Evolutionary conservation across 768 basidiomycete genomes (phyloP), one percentile per base, ranked within the genome.

Genomic region (Boletus subparvulus): DNA sequence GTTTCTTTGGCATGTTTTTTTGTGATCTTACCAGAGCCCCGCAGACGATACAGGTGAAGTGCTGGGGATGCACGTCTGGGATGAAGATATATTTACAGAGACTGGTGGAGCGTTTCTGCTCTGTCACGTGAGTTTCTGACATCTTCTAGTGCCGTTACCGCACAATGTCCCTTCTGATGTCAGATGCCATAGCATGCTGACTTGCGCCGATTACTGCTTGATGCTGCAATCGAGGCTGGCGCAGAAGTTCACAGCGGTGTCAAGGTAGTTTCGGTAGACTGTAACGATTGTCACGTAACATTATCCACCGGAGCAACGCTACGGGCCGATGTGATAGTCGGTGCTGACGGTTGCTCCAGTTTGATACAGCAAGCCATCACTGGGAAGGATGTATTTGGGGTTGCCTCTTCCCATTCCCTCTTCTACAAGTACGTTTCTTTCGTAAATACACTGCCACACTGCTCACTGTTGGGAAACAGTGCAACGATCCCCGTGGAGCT

Each of bases 341-440:
- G 81, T 33, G 85, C 86, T 4, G 86, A 87, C 65, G 86, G 86
- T 7, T 73, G 72, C 42, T 65, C 71, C 16, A 83, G 83, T 21
- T 24, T 79, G 32, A 69, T 76, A n/a, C 65, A 74, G 37, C 66
- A 64, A 24, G 62, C 71, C 3, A 66, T 81, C 2, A 53, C 73
- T 13, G 71, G 66, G 1, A 62, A 68, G 13, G 66, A 73, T 37
- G 73, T 73, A 21, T 65, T 69, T 49, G 61, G 63, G 0, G 54
- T 62, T 6, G 55, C 60, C 1, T 66, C 73, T 54, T 56, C 65
- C 51, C 48, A 63, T 42, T 48, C 70, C 59, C 65, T 76, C 40
- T 71, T 83, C 58, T 84, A 81, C 60, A 78, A 77, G 82, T 81
- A 50, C 55, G 69, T 55, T 35, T 49, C 44, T 42, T 30, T 44